phyloP scores from a whole-genome alignment of 495 filamentous ascomycete species.

The Sporormia fimetaria region DNA sequence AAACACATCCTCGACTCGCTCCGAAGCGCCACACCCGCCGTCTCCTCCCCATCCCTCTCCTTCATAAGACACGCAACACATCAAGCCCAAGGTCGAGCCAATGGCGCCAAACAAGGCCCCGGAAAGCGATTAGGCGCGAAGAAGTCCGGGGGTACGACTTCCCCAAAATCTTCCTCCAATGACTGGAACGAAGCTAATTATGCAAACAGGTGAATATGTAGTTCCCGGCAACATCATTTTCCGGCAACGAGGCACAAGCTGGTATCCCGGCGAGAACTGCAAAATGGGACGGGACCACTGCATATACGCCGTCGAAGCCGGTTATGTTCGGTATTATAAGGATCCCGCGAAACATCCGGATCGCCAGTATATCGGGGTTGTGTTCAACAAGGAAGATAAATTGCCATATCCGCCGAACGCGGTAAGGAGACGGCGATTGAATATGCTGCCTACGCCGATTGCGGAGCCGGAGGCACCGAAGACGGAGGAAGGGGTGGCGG shows the following conservation, averaged over 20 bases:
- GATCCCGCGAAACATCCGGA: constrained; percentile 69
- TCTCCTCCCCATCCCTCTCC: constrained; percentile 22
- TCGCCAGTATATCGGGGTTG: constrained; percentile 84
- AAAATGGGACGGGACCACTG: constrained; percentile 94
- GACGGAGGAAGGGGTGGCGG: constrained; percentile 2
- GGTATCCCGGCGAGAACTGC: constrained; percentile 90
- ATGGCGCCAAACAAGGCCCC: constrained; percentile 67
- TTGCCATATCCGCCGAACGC: constrained; percentile 67
- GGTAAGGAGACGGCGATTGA: constrained; percentile 55
- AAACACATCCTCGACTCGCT: constrained; percentile 14
- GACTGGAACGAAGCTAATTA: not conserved
- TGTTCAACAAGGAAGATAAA: constrained; percentile 58
- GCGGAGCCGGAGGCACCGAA: constrained; percentile 2
- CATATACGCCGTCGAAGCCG: constrained; percentile 71
- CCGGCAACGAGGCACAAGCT: constrained; percentile 85
- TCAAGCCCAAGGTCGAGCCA: constrained; percentile 78
- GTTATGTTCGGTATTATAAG: constrained; percentile 92
- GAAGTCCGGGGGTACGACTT: constrained; percentile 61
- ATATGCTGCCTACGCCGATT: constrained; percentile 45
- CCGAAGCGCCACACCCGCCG: constrained; percentile 13
- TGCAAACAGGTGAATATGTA: constrained; percentile 63
- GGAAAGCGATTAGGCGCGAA: constrained; percentile 94
- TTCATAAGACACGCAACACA: constrained; percentile 64
- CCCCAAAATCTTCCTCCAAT: not conserved
- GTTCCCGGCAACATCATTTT: constrained; percentile 95